Conservation (phyloP, 768 basidiomycete species). For the Phanerodontia chrysosporium region DNA sequence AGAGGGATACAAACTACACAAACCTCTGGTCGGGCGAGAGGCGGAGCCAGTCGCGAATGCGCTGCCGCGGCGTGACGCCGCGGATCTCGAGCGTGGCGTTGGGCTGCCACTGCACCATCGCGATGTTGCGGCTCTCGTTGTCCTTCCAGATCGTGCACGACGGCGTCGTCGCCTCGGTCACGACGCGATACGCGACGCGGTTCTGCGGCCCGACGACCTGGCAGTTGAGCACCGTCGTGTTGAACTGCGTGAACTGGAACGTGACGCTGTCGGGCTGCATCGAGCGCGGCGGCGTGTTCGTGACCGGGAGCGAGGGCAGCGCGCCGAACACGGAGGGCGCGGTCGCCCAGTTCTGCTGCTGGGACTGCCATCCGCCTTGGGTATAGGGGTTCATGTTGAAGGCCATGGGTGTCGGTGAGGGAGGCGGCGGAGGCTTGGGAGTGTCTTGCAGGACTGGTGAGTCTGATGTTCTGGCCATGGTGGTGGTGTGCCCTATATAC, state of each 20-base stretch:
- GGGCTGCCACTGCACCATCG: conserved; percentile 53
- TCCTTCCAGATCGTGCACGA: conserved; percentile 54
- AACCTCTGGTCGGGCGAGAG: conserved; percentile 45
- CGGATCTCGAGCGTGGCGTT: conserved; percentile 51
- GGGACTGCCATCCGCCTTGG: conserved; percentile 18
- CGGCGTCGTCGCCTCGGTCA: conserved; percentile 45
- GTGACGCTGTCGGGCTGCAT: conserved; percentile 30
- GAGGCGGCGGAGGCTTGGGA: not conserved
- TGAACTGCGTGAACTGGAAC: conserved; percentile 49
- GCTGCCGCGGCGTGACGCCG: conserved; percentile 44
- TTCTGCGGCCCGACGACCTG: conserved; percentile 46
- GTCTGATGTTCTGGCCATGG: not conserved
- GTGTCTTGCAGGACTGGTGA: not conserved
- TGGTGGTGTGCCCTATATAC: conserved; percentile 6
- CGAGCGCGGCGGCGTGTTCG: conserved; percentile 18
- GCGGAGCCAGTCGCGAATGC: conserved; percentile 48
- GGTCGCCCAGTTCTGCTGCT: conserved; percentile 16
- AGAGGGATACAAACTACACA: conserved; percentile 17
- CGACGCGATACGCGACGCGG: conserved; percentile 45
- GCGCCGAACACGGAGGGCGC: conserved; percentile 60
- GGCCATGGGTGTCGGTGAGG: conserved; percentile 1
- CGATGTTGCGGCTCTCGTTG: conserved; percentile 41
- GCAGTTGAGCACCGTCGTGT: conserved; percentile 51
- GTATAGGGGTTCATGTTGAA: conserved; percentile 26
- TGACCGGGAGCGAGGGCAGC: conserved; percentile 44